Conservation (phyloP, 108 stramenopile species). For the Stephanodiscus minutulus region DNA sequence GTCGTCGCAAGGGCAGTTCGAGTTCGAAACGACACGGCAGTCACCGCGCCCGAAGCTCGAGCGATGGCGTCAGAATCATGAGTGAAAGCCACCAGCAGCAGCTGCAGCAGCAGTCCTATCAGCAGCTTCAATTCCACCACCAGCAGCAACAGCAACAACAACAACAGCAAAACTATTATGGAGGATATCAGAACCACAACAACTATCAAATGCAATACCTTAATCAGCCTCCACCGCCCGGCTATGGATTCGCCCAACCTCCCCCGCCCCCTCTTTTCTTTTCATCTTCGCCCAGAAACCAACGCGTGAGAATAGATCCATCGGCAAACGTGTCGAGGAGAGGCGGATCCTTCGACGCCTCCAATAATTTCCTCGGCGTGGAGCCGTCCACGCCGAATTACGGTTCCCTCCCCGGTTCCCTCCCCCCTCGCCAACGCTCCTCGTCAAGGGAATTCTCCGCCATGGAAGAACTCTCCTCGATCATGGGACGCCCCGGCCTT, state of each 20-base stretch:
- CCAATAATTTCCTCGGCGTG: conserved; percentile 3
- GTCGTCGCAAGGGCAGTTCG: conserved; percentile 11
- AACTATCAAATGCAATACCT: conserved; percentile 10
- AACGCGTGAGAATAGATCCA: not conserved
- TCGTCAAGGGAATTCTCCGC: conserved; percentile 25
- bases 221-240: conserved; percentile 8
- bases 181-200: conserved; percentile 21
- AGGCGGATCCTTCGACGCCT: conserved; percentile 8
- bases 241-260: conserved; percentile 6
- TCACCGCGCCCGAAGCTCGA: conserved; percentile 16
- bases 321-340: not conserved
- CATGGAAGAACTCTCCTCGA: conserved; percentile 36
- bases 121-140: not conserved
- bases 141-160: conserved; percentile 21
- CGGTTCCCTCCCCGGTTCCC: conserved; percentile 19
- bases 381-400: not conserved
- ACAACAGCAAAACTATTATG: conserved; percentile 25
- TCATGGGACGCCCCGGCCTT: conserved; percentile 18
- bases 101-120: not conserved
- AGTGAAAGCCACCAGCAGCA: conserved; percentile 21
- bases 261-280: not conserved
- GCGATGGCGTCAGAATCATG: conserved; percentile 38
- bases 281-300: not conserved
- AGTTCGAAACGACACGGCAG: not conserved
- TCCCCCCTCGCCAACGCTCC: conserved; percentile 9